Conservation (phyloP, 2,329 filamentous ascomycete genomes). For the Rhinocladiella mackenziei region DNA sequence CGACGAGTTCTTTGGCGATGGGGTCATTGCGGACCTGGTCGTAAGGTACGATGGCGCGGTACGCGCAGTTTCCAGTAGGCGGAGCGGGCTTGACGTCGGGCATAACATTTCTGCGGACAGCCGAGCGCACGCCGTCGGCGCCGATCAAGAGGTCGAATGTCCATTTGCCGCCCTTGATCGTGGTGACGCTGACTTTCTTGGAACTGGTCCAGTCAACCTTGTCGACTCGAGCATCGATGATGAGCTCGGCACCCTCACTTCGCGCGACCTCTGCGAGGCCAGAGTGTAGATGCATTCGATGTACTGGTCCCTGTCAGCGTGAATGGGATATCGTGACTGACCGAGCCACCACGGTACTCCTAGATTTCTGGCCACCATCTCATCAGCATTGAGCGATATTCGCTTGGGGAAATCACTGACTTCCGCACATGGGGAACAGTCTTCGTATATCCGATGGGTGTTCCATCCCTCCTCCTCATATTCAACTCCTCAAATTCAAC, state of each 20-base stretch:
- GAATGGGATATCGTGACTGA: constrained; percentile 43
- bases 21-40: constrained; percentile 43
- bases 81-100: constrained; percentile 40
- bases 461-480: constrained; percentile 36
- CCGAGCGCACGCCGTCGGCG: constrained; percentile 42
- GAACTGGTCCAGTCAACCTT: constrained; percentile 31
- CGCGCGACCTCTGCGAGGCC: constrained; percentile 41
- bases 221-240: constrained; percentile 38
- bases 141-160: constrained; percentile 40
- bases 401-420: too few relatives aligned
- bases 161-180: constrained; percentile 29
- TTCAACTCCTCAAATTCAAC: constrained; percentile 40
- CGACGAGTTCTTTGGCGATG: constrained; percentile 38
- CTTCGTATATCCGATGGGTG: constrained; percentile 37
- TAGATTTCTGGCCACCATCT: constrained; percentile 14
- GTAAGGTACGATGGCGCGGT: constrained; percentile 45
- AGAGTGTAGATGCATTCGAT: constrained; percentile 47
- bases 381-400: too few relatives aligned
- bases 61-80: constrained; percentile 44
- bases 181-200: constrained; percentile 12
- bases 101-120: constrained; percentile 39
- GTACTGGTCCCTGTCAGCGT: constrained; percentile 37
- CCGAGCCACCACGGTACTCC: constrained; percentile 31
- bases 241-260: constrained; percentile 37
- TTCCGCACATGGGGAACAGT: constrained; percentile 26